Evolutionary conservation across 2,329 filamentous ascomycete genomes (phyloP).

Genomic region (Ascomycota sp.): DNA sequence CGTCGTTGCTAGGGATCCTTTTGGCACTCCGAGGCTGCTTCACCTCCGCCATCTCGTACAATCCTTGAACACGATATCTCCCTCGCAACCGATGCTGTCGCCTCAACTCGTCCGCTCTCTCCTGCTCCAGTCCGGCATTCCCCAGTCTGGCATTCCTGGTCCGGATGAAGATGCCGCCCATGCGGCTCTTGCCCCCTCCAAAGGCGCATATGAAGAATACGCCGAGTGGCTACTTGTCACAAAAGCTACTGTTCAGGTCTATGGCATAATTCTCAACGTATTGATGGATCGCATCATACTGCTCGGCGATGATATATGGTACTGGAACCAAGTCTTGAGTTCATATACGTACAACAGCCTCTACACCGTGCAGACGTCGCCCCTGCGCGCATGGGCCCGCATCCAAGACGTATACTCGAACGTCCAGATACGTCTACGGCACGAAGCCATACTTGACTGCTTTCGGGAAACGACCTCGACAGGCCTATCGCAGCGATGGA

Average conservation of each 20-base stretch:
- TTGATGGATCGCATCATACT: constrained; percentile 69
- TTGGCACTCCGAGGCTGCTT: constrained; percentile 33
- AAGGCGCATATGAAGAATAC: constrained; percentile 46
- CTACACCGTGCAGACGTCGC: constrained; percentile 74
- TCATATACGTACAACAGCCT: constrained; percentile 61
- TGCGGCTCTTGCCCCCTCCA: constrained; percentile 9
- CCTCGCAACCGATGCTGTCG: constrained; percentile 40
- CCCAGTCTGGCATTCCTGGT: constrained; percentile 14
- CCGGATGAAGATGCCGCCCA: constrained; percentile 13
- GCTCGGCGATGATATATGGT: constrained; percentile 74
- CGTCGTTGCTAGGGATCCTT: constrained; percentile 17
- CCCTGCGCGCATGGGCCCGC: constrained; percentile 54
- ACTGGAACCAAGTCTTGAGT: constrained; percentile 78
- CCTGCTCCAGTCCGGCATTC: constrained; percentile 41
- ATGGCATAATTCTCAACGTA: constrained; percentile 58
- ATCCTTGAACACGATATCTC: constrained; percentile 48
- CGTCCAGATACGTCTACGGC: constrained; percentile 26
- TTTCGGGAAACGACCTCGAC: constrained; percentile 14
- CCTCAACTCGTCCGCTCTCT: constrained; percentile 37
- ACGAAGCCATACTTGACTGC: too few species aligned
- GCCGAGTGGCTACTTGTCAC: constrained; percentile 79
- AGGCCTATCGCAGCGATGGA: constrained; percentile 32
- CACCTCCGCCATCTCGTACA: constrained; percentile 49
- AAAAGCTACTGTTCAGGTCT: constrained; percentile 82
- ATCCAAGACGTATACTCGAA: constrained; percentile 48